Evolutionary conservation across 768 basidiomycete species (phyloP), one percentile per base, ranked within the genome.

Genomic region (Psilocybe azurescens): DNA sequence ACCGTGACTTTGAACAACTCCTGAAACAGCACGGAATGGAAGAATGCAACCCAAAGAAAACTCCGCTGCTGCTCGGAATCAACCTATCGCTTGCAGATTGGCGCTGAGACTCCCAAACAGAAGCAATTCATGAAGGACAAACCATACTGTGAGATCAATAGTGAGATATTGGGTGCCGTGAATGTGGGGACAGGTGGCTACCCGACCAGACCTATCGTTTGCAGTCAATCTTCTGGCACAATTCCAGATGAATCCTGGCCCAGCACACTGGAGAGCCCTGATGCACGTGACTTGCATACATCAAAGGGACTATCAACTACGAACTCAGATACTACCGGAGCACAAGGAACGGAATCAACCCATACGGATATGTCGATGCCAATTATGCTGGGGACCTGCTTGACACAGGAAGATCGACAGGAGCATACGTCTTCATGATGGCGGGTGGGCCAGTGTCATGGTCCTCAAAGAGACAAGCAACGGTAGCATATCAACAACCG

Each of bases 221-320:
- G 64, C 72, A 10, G 60, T 72, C 5, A 59, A 62, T 2, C 32
- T 65, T 1, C 66, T 75, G 1, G 60, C 71, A 0, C 64, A 66
- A 0, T 74, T 70, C 62, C 58, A 65, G 20, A 44, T 41, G 6
- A 71, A 74, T 51, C 75, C 75, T 9, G 72, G 74, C 0, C 54
- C 63, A 0, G 63, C 57, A 0, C 80, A 81, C 60, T 79, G 78
- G 78, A 67, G 72, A 2, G 77, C 78, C 0, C 66, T 77, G 20
- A 69, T 76, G 32, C 77, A 76, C 58, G 46, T 79, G n/a, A 24
- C 64, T 78, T 13, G 60, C 67, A 0, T 79, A 80, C 60, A 53
- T 81, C 47, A 76, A 76, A 47, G 74, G 51, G 5, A 63, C 57
- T 24, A 8, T 30, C 1, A 38, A 63, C 56, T 63, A 58, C 29